phyloP scores from a whole-genome alignment of 805 yeast species.

The Metschnikowia vanudenii region DNA sequence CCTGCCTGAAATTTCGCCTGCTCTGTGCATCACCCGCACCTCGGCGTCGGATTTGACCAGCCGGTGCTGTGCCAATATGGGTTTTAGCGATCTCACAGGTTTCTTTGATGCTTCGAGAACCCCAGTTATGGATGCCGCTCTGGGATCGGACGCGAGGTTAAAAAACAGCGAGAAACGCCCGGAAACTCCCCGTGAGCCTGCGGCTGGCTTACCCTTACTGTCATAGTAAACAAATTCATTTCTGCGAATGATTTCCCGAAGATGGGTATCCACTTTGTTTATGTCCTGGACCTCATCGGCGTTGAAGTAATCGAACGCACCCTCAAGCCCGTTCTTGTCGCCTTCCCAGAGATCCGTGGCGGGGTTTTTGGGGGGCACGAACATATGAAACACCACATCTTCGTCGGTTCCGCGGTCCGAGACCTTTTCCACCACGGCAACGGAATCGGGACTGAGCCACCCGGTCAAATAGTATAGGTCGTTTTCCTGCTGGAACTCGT shows the following conservation, averaged over 20 bases:
- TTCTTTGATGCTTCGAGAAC: slow-evolving; percentile 31
- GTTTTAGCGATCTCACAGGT: slow-evolving; percentile 42
- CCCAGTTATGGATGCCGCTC: slow-evolving; percentile 18
- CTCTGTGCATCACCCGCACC: slow-evolving; percentile 72
- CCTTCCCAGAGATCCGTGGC: slow-evolving; percentile 94
- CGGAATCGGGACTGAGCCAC: slow-evolving; percentile 86
- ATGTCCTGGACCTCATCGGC: slow-evolving; percentile 71
- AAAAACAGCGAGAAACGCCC: slow-evolving; percentile 21
- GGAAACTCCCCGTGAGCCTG: slow-evolving; percentile 3
- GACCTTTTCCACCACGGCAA: slow-evolving; percentile 64
- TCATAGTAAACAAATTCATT: slow-evolving; percentile 59
- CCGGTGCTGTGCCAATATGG: slow-evolving; percentile 51
- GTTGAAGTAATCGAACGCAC: slow-evolving; percentile 79
- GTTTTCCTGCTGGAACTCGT: slow-evolving; percentile 89
- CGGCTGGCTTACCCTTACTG: slow-evolving; percentile 21
- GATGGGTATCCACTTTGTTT: slow-evolving; percentile 40
- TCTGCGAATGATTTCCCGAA: slow-evolving; percentile 47
- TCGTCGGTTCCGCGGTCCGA: slow-evolving; percentile 44
- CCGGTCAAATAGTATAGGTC: slow-evolving; percentile 87
- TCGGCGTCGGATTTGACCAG: slow-evolving; percentile 76
- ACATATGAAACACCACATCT: slow-evolving; percentile 64
- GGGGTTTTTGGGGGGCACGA: slow-evolving; percentile 81
- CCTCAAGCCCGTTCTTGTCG: slow-evolving; percentile 79
- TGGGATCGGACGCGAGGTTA: slow-evolving; percentile 8
- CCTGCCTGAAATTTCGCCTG: slow-evolving; percentile 77